Conservation (phyloP, 768 basidiomycete genomes). For the Lactarius psammicola region DNA sequence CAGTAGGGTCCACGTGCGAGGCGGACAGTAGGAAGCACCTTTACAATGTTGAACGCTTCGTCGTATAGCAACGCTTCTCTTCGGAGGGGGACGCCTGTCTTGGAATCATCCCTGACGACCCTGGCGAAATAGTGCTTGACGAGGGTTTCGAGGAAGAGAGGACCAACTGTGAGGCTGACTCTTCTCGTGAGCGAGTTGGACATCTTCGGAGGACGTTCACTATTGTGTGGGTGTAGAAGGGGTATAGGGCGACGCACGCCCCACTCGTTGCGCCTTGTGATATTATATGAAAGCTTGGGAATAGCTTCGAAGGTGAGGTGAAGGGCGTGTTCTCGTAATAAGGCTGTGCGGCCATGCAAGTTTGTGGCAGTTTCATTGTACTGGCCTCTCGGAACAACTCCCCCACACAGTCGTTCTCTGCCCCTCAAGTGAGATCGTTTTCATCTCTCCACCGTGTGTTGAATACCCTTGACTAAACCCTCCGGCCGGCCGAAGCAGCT, state of each 20-base stretch:
- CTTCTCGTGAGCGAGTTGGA: slow-evolving; percentile 58
- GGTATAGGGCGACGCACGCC: background rate
- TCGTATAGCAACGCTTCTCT: slow-evolving; percentile 81
- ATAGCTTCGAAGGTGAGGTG: background rate
- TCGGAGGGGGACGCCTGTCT: slow-evolving; percentile 39
- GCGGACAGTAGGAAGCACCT: slow-evolving; percentile 44
- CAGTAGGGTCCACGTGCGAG: background rate
- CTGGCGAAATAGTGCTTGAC: slow-evolving; percentile 83
- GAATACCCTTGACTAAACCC: too few relatives aligned
- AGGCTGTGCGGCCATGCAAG: background rate
- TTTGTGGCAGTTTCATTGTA: background rate
- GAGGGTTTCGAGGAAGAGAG: slow-evolving; percentile 71
- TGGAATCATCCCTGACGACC: slow-evolving; percentile 31
- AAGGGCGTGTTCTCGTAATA: background rate
- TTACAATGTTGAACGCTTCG: slow-evolving; percentile 71
- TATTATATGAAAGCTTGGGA: background rate
- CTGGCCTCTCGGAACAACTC: background rate
- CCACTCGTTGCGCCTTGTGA: background rate
- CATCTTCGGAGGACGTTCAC: slow-evolving; percentile 13
- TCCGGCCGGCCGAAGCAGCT: too few relatives aligned
- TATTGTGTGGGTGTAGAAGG: background rate
- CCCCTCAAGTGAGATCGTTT: too few relatives aligned
- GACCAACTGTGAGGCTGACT: slow-evolving; percentile 64
- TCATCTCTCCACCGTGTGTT: too few relatives aligned
- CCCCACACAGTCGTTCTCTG: too few relatives aligned